Evolutionary conservation across 2,329 filamentous ascomycete species (phyloP).

Genomic region (Lithohypha guttulata): DNA sequence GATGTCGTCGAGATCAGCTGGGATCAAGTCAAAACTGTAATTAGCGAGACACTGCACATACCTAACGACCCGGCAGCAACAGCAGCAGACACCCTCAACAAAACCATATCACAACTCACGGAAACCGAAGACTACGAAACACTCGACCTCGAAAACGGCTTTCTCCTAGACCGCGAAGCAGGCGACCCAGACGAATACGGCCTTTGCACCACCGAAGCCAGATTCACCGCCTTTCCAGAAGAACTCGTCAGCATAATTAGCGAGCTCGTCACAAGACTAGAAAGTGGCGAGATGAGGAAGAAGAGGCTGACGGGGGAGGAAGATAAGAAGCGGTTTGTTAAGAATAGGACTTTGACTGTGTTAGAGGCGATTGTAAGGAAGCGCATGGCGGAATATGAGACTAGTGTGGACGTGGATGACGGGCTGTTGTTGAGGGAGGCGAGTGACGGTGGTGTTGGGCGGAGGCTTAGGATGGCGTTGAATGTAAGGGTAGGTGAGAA

Average conservation of each 20-base stretch:
- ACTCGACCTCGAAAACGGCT: conserved; percentile 45
- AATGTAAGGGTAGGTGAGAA: conserved; percentile 64
- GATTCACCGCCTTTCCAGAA: conserved; percentile 6
- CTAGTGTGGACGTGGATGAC: conserved; percentile 42
- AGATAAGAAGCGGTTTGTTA: not conserved
- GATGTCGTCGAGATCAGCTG: conserved; percentile 73
- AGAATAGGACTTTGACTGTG: conserved; percentile 1
- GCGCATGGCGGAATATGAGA: conserved; percentile 39
- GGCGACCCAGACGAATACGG: conserved; percentile 11
- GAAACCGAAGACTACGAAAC: conserved; percentile 3
- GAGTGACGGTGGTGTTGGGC: too few species aligned
- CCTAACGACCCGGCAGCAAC: too few species aligned
- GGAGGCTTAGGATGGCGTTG: conserved; percentile 48
- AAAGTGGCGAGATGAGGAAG: not conserved
- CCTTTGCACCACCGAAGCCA: not conserved
- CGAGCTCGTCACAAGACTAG: not conserved
- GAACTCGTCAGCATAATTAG: conserved; percentile 7
- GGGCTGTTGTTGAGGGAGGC: conserved; percentile 29
- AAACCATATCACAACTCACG: conserved; percentile 16
- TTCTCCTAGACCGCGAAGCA: conserved; percentile 47
- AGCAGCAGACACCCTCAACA: conserved; percentile 27
- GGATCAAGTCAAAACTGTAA: conserved; percentile 41
- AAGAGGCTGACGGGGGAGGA: not conserved
- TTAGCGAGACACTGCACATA: too few species aligned
- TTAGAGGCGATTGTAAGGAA: conserved; percentile 22